Conservation (phyloP, 805 yeast genomes). For the Saccharomycopsis guyanensis region DNA sequence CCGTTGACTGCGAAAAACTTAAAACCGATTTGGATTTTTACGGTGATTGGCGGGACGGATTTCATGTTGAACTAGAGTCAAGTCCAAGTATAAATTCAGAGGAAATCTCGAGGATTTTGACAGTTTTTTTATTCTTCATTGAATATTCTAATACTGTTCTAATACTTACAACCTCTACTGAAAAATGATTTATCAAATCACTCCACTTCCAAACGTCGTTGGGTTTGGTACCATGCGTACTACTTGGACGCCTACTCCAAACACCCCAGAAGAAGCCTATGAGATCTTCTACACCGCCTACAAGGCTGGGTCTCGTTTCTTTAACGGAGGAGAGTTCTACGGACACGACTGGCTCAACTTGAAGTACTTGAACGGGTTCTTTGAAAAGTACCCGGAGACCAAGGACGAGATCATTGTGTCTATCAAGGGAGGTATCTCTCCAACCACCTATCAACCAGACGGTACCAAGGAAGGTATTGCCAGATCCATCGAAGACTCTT, state of each 20-base stretch:
- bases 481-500: constrained; percentile 39
- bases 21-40: no score
- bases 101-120: no score
- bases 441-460: constrained; percentile 35
- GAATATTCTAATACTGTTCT: no score
- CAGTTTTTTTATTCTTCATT: no score
- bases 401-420: constrained; percentile 50
- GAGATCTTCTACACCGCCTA: constrained; percentile 45
- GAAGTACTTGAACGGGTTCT: constrained; percentile 48
- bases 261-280: constrained; percentile 45
- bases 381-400: constrained; percentile 47
- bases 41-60: no score
- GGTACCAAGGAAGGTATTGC: constrained; percentile 42
- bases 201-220: constrained; percentile 12
- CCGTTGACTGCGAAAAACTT: no score
- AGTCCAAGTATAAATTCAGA: no score
- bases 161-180: no score
- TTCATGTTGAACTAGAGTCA: no score
- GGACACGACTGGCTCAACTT: constrained; percentile 51
- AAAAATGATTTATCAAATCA: no score
- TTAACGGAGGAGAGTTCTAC: constrained; percentile 77
- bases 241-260: constrained; percentile 59
- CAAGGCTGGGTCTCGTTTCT: constrained; percentile 38
- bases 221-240: constrained; percentile 83
- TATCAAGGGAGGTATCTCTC: constrained; percentile 56